A percentile compares a stretch with the other conserved stretches of the same genome.
Conservation (phyloP, 331 rosid species). For the Stylosanthes scabra region DNA sequence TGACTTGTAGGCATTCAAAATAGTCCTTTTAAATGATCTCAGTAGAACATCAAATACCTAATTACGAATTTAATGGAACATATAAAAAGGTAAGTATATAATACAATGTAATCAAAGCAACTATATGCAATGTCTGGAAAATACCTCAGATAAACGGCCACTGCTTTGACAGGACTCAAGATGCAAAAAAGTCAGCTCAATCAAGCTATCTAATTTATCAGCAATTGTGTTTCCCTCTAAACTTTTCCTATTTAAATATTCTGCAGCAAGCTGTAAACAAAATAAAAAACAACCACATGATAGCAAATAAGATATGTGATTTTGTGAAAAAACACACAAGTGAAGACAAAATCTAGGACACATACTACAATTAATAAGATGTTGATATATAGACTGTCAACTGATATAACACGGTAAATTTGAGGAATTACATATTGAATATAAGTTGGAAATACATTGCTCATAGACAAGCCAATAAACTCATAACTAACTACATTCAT, state of each 20-base stretch:
- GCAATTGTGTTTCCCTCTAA: conserved; percentile 53
- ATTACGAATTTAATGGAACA: conserved; percentile 16
- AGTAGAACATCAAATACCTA: conserved; percentile 75
- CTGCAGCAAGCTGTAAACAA: conserved; percentile 58
- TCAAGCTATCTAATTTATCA: conserved; percentile 79
- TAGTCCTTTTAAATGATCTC: conserved; percentile 71
- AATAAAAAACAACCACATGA: conserved; percentile 30
- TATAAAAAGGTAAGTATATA: background rate
- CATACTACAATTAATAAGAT: background rate
- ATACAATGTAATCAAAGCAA: background rate
- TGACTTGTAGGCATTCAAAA: conserved; percentile 76
- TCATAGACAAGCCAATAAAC: background rate
- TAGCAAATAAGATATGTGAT: background rate
- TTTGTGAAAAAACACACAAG: background rate
- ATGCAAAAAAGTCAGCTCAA: conserved; percentile 78
- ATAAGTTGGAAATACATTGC: no score
- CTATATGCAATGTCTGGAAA: background rate
- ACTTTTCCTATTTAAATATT: conserved; percentile 51
- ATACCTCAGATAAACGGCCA: conserved; percentile 86
- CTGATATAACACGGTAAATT: background rate
- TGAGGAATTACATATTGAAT: no score
- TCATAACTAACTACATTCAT: background rate
- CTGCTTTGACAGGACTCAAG: conserved; percentile 75
- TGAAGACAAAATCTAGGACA: background rate
- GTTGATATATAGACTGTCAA: background rate